Conservation (phyloP, 2,329 filamentous ascomycete species). For the Trichoderma semiorbis region DNA sequence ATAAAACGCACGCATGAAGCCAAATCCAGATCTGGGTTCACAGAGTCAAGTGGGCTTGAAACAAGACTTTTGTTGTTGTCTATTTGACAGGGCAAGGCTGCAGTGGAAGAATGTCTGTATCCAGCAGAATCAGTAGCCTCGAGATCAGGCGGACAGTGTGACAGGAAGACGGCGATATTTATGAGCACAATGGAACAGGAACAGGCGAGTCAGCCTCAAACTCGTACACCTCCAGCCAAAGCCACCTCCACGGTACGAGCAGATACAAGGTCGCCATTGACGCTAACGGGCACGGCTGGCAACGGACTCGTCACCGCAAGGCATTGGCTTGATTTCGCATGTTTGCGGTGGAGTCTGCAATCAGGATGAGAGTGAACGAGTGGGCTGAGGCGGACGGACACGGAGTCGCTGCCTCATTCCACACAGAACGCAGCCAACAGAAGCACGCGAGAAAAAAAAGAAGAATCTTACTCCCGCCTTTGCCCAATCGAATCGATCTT, state of each 20-base stretch:
- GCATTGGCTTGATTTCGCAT: neutral
- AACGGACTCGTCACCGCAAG: conserved; percentile 1
- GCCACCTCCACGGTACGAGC: neutral
- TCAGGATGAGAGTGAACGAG: neutral
- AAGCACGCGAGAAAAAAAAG: neutral
- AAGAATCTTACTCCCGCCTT: neutral
- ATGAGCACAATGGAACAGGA: neutral
- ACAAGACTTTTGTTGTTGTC: neutral
- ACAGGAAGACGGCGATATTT: neutral
- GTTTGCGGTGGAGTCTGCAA: conserved; percentile 14
- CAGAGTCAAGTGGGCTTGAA: neutral
- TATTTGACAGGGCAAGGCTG: neutral
- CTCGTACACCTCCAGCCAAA: neutral
- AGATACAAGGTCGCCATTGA: neutral
- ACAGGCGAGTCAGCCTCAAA: neutral
- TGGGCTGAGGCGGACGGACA: neutral
- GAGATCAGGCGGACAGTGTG: neutral
- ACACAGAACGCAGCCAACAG: neutral
- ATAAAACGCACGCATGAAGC: neutral
- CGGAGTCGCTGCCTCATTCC: neutral
- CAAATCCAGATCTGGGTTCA: neutral
- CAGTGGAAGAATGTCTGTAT: neutral
- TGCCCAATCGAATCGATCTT: neutral
- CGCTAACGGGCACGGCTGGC: conserved; percentile 8
- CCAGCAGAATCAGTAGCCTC: neutral